phyloP scores from a whole-genome alignment of 2,329 filamentous ascomycete genomes.

The Cercospora sesami region DNA sequence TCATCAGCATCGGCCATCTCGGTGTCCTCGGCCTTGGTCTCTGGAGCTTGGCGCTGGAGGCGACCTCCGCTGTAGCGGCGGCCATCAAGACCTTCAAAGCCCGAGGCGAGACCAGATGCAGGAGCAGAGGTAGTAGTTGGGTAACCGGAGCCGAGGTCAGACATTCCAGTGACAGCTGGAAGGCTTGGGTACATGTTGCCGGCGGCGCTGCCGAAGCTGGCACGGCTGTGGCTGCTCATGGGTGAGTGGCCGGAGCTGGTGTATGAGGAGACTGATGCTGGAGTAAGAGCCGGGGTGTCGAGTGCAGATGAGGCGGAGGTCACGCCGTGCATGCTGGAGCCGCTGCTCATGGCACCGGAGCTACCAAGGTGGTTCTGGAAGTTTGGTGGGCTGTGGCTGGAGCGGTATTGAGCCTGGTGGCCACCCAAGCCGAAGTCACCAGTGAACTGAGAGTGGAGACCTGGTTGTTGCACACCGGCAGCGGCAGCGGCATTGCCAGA shows the following conservation, averaged over 20 bases:
- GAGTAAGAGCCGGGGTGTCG: slow-evolving; percentile 75
- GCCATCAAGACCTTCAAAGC: slow-evolving; percentile 61
- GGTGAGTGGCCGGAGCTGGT: slow-evolving; percentile 72
- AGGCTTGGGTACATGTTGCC: slow-evolving; percentile 73
- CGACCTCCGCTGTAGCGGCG: slow-evolving; percentile 63
- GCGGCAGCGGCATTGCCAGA: slow-evolving; percentile 74
- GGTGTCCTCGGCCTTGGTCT: slow-evolving; percentile 42
- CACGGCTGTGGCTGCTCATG: slow-evolving; percentile 62
- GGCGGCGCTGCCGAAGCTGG: slow-evolving; percentile 55
- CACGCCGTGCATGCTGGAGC: slow-evolving; percentile 40
- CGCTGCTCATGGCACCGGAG: slow-evolving; percentile 42
- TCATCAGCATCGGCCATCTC: slow-evolving; percentile 46
- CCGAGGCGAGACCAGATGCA: slow-evolving; percentile 67
- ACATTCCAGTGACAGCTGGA: slow-evolving; percentile 67
- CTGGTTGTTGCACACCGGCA: slow-evolving; percentile 73
- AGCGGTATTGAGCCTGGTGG: slow-evolving; percentile 52
- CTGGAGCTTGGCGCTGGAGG: slow-evolving; percentile 56
- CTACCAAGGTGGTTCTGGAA: slow-evolving; percentile 33
- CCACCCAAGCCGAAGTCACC: slow-evolving; percentile 49
- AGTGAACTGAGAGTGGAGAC: slow-evolving; percentile 59
- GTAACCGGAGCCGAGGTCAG: slow-evolving; percentile 57
- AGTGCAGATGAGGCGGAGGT: slow-evolving; percentile 47
- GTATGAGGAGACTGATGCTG: slow-evolving; percentile 73
- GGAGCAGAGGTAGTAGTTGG: slow-evolving; percentile 66
- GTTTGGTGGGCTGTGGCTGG: slow-evolving; percentile 58